A percentile compares a stretch with the other conserved stretches of the same genome.
Evolutionary conservation across 129 eudicot species (phyloP).

Genomic region (Helianthus annuus): DNA sequence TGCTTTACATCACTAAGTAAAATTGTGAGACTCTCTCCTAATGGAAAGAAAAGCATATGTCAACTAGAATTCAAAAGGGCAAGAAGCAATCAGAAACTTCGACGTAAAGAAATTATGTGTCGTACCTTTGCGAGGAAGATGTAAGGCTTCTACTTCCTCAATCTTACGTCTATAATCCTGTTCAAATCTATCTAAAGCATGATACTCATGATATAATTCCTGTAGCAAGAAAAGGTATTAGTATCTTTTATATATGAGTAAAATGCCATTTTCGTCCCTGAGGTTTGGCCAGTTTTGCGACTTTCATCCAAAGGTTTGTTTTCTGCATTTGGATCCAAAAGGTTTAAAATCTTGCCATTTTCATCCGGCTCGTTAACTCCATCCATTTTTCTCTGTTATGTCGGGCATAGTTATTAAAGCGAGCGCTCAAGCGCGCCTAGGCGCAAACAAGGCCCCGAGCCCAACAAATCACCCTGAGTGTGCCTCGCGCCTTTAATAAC

Average conservation of each 20-base stretch:
- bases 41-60: slow-evolving; percentile 16
- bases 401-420: too few species aligned
- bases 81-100: slow-evolving; percentile 1
- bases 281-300: too few species aligned
- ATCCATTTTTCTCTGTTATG: too few species aligned
- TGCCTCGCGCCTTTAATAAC: too few species aligned
- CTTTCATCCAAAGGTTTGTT: too few species aligned
- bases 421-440: too few species aligned
- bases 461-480: too few species aligned
- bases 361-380: too few species aligned
- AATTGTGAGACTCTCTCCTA: slow-evolving; percentile 72
- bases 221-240: slow-evolving; percentile 35
- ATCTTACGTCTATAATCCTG: slow-evolving; percentile 81
- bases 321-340: too few species aligned
- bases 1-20: slow-evolving; percentile 81
- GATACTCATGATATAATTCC: slow-evolving; percentile 87
- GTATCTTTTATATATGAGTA: not conserved
- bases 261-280: too few species aligned
- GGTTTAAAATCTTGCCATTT: too few species aligned
- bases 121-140: slow-evolving; percentile 91
- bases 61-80: slow-evolving; percentile 3
- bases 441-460: too few species aligned
- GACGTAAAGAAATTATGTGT: not conserved
- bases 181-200: slow-evolving; percentile 85
- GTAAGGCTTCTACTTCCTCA: slow-evolving; percentile 79